Base-by-base conservation (phyloP, 2,329 filamentous ascomycete species). In the Ophioceras dolichostomum region DNA sequence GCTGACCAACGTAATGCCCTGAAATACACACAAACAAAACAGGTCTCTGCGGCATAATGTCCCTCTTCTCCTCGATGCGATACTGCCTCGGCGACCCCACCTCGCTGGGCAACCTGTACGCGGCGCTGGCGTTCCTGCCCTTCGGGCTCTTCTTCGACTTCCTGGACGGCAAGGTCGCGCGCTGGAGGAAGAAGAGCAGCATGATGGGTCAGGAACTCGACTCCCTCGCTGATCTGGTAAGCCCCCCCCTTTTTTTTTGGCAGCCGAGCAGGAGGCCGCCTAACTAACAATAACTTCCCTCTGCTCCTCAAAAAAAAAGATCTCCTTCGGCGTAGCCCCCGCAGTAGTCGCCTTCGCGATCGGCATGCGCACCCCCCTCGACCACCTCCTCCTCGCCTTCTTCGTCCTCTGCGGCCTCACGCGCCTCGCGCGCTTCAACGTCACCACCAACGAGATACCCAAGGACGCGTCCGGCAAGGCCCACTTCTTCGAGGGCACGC, bases 171-270 rank as follows among this genome's bases (percentile, higher is more conserved):
- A 91, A 88, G 56, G 88, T 98, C 39, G 91, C 91, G 45, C 73
- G 91, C 46, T 96, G 91, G 91, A 78, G 91, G 57, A 82, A 86
- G 64, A 98, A 95, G 79, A 91, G 85, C 52, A 93, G 84, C 50
- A 68, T 98, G 56, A 96, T 98, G 89, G 91, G 91, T 10, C 89
- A 95, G 60, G 91, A 98, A 61, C 67, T 98, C 39, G 91, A 98
- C 59, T 96, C 89, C 6, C 70, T 98, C 34, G 91, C 91, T 39
- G 91, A 98, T 57, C 59, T 98, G 68, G 87, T 94, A 79, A 20
- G 74, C n/a, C n/a, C n/a, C n/a, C n/a, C n/a, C n/a, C n/a, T n/a
- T n/a, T n/a, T n/a, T n/a, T n/a, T n/a, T n/a, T n/a, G n/a, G n/a
- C n/a, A n/a, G n/a, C n/a, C n/a, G n/a, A n/a, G n/a, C n/a, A n/a